Evolutionary conservation across 805 yeast genomes (phyloP).

Genomic region (Ogataea pignaliae): DNA sequence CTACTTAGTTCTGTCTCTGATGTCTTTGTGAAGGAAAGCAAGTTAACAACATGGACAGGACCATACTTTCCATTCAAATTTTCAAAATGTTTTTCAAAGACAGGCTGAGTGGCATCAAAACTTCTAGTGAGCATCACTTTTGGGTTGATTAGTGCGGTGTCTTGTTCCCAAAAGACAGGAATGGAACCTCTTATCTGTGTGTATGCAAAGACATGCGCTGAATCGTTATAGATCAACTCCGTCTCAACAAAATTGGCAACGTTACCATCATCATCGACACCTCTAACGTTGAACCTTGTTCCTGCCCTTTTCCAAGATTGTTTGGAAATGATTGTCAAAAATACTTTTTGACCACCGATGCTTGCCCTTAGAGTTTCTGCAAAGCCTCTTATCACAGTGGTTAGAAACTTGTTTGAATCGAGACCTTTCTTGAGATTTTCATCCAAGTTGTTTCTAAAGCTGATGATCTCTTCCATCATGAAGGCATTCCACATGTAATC

Average conservation of each 20-base stretch:
- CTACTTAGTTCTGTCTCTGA: slow-evolving; percentile 70
- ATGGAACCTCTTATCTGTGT: slow-evolving; percentile 93
- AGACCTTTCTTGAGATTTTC: slow-evolving; percentile 51
- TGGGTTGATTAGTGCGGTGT: slow-evolving; percentile 83
- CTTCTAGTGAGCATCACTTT: slow-evolving; percentile 88
- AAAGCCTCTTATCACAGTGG: slow-evolving; percentile 93
- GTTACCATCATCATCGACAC: slow-evolving; percentile 90
- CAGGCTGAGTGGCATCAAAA: slow-evolving; percentile 86
- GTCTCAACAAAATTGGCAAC: slow-evolving; percentile 97
- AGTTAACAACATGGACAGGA: slow-evolving; percentile 81
- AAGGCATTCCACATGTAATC: slow-evolving; percentile 97
- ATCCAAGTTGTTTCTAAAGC: slow-evolving; percentile 69
- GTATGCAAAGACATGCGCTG: slow-evolving; percentile 60
- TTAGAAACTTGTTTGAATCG: slow-evolving; percentile 75
- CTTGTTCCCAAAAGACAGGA: slow-evolving; percentile 98
- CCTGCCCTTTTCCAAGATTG: slow-evolving; percentile 99
- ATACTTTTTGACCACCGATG: slow-evolving; percentile 35
- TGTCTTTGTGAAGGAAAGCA: slow-evolving; percentile 67
- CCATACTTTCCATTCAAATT: slow-evolving; percentile 72
- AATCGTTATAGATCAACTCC: slow-evolving; percentile 63
- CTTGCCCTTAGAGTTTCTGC: slow-evolving; percentile 66
- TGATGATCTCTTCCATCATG: slow-evolving; percentile 77
- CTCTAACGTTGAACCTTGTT: slow-evolving; percentile 90
- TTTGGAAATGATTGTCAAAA: slow-evolving; percentile 78
- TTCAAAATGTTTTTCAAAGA: slow-evolving; percentile 78